phyloP scores from a whole-genome alignment of 2,329 filamentous ascomycete species.

The Aureobasidium melanogenum region DNA sequence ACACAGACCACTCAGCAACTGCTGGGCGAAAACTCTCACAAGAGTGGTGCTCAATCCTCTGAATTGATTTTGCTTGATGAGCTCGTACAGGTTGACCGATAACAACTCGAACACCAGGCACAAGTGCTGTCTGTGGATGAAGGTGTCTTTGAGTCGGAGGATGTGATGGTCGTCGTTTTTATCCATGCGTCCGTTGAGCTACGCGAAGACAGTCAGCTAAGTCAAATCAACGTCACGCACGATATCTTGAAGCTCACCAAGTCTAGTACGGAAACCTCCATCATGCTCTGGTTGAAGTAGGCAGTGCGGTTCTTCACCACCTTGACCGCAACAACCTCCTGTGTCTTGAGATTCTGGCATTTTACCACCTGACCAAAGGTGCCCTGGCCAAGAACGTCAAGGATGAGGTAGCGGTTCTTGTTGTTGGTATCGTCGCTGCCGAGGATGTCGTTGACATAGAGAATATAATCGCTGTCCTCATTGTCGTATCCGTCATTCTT shows the following conservation, averaged over 20 bases:
- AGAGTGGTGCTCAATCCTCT: slow-evolving; percentile 92
- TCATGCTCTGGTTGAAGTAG: slow-evolving; percentile 99
- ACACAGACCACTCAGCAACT: slow-evolving; percentile 84
- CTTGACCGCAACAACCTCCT: slow-evolving; percentile 97
- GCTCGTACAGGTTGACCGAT: slow-evolving; percentile 94
- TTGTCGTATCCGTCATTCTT: slow-evolving; percentile 99
- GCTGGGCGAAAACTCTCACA: slow-evolving; percentile 94
- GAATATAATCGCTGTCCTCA: slow-evolving; percentile 97
- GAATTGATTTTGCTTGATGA: slow-evolving; percentile 99
- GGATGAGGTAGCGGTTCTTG: slow-evolving; percentile 96
- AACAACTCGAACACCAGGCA: slow-evolving; percentile 94
- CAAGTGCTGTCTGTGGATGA: slow-evolving; percentile 94
- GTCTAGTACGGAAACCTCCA: slow-evolving; percentile 97
- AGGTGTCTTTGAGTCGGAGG: slow-evolving; percentile 89
- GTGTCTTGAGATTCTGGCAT: slow-evolving; percentile 95
- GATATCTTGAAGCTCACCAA: slow-evolving; percentile 49
- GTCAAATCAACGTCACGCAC: background rate
- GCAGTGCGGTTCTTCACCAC: slow-evolving; percentile 98
- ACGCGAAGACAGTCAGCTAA: slow-evolving; percentile 18
- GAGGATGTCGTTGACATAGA: slow-evolving; percentile 97
- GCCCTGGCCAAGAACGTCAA: slow-evolving; percentile 93
- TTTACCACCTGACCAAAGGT: slow-evolving; percentile 99
- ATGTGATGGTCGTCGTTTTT: slow-evolving; percentile 99
- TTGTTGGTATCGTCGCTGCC: slow-evolving; percentile 96
- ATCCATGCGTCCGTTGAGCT: slow-evolving; percentile 97